A percentile compares a stretch with the other conserved stretches of the same genome.
phyloP scores from a whole-genome alignment of 305 asterid species.

The Fraxinus ornus region DNA sequence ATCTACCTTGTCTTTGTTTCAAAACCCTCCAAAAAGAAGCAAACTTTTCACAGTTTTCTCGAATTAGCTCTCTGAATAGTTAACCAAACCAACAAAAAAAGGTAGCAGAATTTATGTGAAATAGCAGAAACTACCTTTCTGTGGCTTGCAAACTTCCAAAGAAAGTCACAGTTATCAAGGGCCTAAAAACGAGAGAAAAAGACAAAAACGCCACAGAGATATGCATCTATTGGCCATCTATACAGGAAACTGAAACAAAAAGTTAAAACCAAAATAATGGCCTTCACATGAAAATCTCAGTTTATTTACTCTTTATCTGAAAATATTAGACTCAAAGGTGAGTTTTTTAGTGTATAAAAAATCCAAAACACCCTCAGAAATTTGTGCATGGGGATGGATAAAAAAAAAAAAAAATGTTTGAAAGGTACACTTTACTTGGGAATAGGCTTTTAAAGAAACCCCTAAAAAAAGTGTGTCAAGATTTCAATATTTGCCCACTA shows the following conservation, averaged over 20 bases:
- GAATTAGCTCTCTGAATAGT: background rate
- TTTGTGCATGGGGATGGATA: background rate
- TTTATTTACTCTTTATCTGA: background rate
- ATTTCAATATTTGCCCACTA: constrained; percentile 1
- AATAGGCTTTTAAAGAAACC: constrained; percentile 12
- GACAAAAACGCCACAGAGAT: constrained; percentile 34
- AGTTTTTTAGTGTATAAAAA: background rate
- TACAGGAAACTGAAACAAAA: constrained; percentile 15
- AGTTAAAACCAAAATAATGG: constrained; percentile 14
- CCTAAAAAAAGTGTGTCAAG: constrained; percentile 14
- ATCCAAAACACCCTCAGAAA: constrained; percentile 24
- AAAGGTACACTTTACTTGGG: background rate
- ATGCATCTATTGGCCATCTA: constrained; percentile 27
- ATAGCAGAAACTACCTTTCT: constrained; percentile 16
- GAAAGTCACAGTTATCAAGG: constrained; percentile 47
- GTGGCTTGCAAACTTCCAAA: constrained; percentile 36
- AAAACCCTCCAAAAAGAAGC: constrained; percentile 24
- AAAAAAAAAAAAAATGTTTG: background rate
- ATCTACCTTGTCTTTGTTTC: constrained; percentile 27
- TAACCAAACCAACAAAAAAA: background rate
- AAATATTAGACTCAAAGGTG: constrained; percentile 14
- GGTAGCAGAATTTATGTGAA: constrained; percentile 24
- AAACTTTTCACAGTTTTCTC: constrained; percentile 6
- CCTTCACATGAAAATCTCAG: constrained; percentile 27
- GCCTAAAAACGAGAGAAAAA: constrained; percentile 32